A percentile compares a stretch with the other conserved stretches of the same genome.
These are phyloP conservation scores for Fusarium buxicola DNA, from an alignment of 2,329 filamentous ascomycete genomes.

Conservation along the genomic window DNA sequence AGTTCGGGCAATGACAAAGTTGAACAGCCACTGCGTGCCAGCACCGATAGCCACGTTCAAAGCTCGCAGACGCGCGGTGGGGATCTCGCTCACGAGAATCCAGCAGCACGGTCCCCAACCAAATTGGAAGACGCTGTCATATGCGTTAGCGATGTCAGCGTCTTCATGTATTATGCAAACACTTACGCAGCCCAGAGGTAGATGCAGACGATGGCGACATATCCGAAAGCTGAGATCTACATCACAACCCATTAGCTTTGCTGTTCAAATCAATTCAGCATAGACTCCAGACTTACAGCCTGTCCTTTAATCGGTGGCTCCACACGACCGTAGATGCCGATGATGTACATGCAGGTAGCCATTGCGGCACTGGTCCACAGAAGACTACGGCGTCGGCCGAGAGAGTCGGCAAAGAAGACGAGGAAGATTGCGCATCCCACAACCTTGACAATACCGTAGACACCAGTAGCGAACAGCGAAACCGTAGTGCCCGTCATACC, in stretches of 20 bases:
- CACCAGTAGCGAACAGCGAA: constrained; percentile 77
- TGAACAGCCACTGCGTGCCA: constrained; percentile 79
- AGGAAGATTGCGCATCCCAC: constrained; percentile 72
- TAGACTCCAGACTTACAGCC: constrained; percentile 49
- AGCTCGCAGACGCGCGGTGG: constrained; percentile 72
- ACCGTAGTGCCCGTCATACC: constrained; percentile 68
- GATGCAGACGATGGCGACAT: constrained; percentile 76
- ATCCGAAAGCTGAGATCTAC: constrained; percentile 72
- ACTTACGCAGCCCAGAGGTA: constrained; percentile 73
- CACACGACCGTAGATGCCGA: constrained; percentile 76
- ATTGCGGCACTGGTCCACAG: constrained; percentile 74
- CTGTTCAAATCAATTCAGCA: background rate
- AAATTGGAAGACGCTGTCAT: constrained; percentile 69
- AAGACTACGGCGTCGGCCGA: constrained; percentile 71
- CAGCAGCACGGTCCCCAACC: constrained; percentile 79
- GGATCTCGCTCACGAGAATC: constrained; percentile 78
- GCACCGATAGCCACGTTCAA: constrained; percentile 76
- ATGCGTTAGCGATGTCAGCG: constrained; percentile 30
- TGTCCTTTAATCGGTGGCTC: constrained; percentile 65
- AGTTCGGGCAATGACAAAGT: constrained; percentile 74
- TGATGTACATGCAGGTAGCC: constrained; percentile 73
- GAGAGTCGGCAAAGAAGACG: constrained; percentile 74
- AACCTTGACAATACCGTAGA: constrained; percentile 80
- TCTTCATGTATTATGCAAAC: background rate
- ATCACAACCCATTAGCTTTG: background rate